A percentile compares a stretch with the other conserved stretches of the same genome.
Conservation (phyloP, 805 yeast species). For the Nakazawaea siamensis region DNA sequence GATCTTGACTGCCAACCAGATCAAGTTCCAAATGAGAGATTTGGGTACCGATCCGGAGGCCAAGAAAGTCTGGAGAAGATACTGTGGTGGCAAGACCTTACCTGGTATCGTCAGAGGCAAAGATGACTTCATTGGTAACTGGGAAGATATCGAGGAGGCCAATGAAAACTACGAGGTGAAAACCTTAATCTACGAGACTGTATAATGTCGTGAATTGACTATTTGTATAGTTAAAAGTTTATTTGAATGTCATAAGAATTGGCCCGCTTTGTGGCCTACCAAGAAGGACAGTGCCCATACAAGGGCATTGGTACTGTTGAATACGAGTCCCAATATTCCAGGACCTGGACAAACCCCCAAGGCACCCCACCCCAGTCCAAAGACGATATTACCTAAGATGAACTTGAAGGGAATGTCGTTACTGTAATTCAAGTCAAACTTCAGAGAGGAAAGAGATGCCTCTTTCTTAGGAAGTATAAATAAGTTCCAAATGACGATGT, state of each 20-base stretch:
- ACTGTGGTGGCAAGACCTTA: slow-evolving; percentile 59
- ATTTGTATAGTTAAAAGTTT: no score
- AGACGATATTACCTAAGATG: slow-evolving; percentile 32
- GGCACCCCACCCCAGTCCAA: slow-evolving; percentile 48
- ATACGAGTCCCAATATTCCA: slow-evolving; percentile 25
- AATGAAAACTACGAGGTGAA: slow-evolving; percentile 69
- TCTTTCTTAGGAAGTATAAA: slow-evolving; percentile 16
- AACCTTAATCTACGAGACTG: slow-evolving; percentile 57
- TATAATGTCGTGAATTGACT: no score
- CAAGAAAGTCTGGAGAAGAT: slow-evolving; percentile 74
- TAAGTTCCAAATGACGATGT: slow-evolving; percentile 27
- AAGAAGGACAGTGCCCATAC: slow-evolving; percentile 16
- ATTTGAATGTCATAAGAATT: no score
- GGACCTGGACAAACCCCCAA: slow-evolving; percentile 50
- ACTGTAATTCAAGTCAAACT: slow-evolving; percentile 19
- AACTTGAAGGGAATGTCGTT: slow-evolving; percentile 21
- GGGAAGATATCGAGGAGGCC: slow-evolving; percentile 74
- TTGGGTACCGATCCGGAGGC: slow-evolving; percentile 86
- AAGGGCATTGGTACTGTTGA: slow-evolving; percentile 18
- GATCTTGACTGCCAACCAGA: slow-evolving; percentile 65
- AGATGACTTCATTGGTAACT: slow-evolving; percentile 77
- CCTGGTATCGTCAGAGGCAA: slow-evolving; percentile 84
- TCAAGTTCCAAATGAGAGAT: slow-evolving; percentile 64
- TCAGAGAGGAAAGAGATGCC: neutral
- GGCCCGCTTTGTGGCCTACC: no score